Conservation (phyloP, 768 basidiomycete species). For the Candolleomyces eurysporus region DNA sequence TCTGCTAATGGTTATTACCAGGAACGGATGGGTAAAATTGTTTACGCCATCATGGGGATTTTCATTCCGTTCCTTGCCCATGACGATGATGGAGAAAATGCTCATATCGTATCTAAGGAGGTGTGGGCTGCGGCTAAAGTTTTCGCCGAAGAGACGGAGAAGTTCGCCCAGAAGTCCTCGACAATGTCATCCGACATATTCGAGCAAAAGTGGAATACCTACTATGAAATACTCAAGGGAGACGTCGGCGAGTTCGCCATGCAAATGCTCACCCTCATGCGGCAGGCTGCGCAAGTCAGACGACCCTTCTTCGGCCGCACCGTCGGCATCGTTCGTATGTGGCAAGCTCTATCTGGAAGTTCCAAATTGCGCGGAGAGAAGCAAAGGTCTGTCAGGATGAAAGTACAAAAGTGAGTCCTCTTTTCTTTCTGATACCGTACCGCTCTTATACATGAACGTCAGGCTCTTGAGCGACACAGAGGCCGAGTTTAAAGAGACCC, state of each 20-base stretch:
- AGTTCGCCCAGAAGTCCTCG: not conserved
- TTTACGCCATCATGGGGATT: not conserved
- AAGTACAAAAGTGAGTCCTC: not conserved
- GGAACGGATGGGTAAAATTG: not conserved
- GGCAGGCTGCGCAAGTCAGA: constrained; percentile 15
- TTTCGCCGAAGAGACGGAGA: not conserved
- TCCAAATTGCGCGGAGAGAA: not conserved
- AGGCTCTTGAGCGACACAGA: not conserved
- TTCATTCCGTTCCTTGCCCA: not conserved
- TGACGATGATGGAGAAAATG: not conserved
- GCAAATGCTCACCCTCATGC: constrained; percentile 18
- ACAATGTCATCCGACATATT: not conserved
- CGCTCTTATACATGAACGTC: not conserved
- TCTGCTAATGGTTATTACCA: not conserved
- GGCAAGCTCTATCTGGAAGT: constrained; percentile 4
- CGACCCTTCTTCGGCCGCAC: constrained; percentile 20
- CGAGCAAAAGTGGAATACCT: not conserved
- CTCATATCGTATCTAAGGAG: not conserved
- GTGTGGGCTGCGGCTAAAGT: not conserved
- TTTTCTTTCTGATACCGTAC: not conserved
- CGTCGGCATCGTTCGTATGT: constrained; percentile 17
- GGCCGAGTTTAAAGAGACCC: not conserved
- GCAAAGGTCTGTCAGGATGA: not conserved
- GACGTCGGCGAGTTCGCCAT: not conserved
- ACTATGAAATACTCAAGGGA: not conserved